Percentiles rank a stretch among this genome's conserved stretches.
Evolutionary conservation across 768 basidiomycete species (phyloP).

Genomic region (Termitomyces sp.): DNA sequence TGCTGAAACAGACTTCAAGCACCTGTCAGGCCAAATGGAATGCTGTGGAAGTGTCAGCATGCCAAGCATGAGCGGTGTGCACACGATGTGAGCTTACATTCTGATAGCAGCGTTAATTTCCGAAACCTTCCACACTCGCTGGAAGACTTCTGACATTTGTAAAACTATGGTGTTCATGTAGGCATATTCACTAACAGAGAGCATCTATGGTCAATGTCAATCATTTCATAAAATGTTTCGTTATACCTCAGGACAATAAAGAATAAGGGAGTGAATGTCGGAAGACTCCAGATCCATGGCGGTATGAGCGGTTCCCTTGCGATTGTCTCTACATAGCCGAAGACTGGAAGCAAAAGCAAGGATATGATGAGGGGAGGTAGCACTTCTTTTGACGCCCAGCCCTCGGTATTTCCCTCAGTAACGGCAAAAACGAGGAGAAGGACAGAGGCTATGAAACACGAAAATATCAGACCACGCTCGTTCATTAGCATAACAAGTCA

Average conservation of each 20-base stretch:
- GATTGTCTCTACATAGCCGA: constrained; percentile 21
- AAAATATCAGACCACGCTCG: not conserved
- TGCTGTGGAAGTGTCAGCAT: constrained; percentile 11
- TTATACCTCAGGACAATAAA: constrained; percentile 7
- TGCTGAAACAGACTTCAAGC: not conserved
- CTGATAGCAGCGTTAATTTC: constrained; percentile 28
- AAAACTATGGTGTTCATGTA: constrained; percentile 32
- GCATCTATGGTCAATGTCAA: not conserved
- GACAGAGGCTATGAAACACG: constrained; percentile 14
- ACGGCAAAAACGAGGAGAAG: constrained; percentile 30
- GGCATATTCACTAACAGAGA: constrained; percentile 28
- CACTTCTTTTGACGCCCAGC: constrained; percentile 39
- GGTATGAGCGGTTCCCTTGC: constrained; percentile 24
- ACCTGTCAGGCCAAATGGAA: constrained; percentile 32
- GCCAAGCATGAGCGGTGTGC: not conserved
- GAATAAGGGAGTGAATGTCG: constrained; percentile 31
- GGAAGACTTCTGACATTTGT: constrained; percentile 27
- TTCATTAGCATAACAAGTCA: constrained; percentile 6
- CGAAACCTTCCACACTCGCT: constrained; percentile 32
- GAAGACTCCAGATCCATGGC: constrained; percentile 34
- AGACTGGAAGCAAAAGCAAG: constrained; percentile 27
- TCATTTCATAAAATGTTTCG: not conserved
- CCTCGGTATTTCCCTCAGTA: constrained; percentile 35
- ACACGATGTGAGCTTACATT: constrained; percentile 15
- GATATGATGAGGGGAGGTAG: constrained; percentile 39